A percentile compares a stretch with the other conserved stretches of the same genome.
Evolutionary conservation across 495 filamentous ascomycete genomes (phyloP).

Genomic region (Aspergillus wentii): DNA sequence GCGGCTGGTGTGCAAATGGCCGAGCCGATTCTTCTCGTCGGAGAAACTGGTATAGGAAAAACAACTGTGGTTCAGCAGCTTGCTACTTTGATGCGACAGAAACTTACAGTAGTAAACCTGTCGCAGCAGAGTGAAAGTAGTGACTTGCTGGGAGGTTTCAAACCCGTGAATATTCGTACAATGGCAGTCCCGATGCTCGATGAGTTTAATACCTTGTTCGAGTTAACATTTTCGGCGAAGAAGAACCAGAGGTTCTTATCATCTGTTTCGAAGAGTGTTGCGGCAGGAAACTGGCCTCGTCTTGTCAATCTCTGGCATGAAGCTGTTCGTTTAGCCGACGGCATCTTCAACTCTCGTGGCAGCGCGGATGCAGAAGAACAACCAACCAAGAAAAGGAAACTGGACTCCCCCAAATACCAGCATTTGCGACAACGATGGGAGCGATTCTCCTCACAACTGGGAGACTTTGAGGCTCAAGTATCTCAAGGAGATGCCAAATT

Average conservation of each 20-base stretch:
- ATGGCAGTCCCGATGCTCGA: constrained; percentile 88
- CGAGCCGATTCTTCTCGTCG: constrained; percentile 89
- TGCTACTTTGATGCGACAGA: constrained; percentile 72
- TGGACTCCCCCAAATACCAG: constrained; percentile 63
- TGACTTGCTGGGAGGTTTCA: constrained; percentile 92
- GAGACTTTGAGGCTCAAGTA: constrained; percentile 76
- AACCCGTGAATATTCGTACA: constrained; percentile 84
- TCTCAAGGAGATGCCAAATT: constrained; percentile 74
- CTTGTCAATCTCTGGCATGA: constrained; percentile 83
- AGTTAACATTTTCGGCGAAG: constrained; percentile 73
- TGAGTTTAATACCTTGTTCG: constrained; percentile 86
- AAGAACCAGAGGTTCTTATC: constrained; percentile 85
- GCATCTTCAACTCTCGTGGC: constrained; percentile 47
- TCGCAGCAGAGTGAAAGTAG: constrained; percentile 96
- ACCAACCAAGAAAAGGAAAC: constrained; percentile 75
- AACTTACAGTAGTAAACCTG: constrained; percentile 85
- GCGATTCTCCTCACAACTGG: constrained; percentile 67
- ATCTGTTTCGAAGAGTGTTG: constrained; percentile 69
- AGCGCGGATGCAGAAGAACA: constrained; percentile 49
- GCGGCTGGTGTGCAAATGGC: constrained; percentile 72
- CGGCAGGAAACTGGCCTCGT: constrained; percentile 77
- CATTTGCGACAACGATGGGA: constrained; percentile 74
- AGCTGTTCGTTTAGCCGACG: constrained; percentile 77
- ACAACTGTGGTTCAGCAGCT: constrained; percentile 93
- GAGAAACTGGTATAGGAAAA: constrained; percentile 97